A percentile compares a stretch with the other conserved stretches of the same genome.
phyloP scores from a whole-genome alignment of 768 basidiomycete genomes.

The Boletus coccyginus region DNA sequence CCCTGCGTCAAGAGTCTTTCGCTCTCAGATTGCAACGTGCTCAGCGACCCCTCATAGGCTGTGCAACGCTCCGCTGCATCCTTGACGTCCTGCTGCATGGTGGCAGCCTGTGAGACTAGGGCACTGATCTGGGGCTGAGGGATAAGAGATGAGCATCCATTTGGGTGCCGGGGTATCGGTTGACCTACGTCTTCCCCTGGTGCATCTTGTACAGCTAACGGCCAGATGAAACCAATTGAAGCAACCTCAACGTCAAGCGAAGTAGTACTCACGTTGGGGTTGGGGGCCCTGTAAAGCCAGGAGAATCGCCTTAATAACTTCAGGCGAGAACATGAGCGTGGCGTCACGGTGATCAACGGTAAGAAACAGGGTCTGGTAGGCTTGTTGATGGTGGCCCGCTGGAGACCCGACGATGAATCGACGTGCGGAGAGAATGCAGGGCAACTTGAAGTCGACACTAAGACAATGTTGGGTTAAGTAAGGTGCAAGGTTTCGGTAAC shows the following conservation, averaged over 20 bases:
- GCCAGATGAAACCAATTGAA: neutral
- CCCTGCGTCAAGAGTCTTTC: slow-evolving; percentile 1
- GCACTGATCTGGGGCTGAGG: neutral
- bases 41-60: slow-evolving; percentile 2
- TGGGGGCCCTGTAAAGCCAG: neutral
- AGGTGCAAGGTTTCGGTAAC: too few species aligned
- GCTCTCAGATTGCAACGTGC: neutral
- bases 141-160: neutral
- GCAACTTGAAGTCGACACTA: neutral
- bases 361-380: too few species aligned
- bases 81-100: slow-evolving; percentile 7
- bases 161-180: neutral
- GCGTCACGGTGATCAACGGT: neutral
- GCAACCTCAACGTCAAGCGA: neutral
- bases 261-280: neutral
- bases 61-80: neutral
- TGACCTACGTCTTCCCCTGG: neutral
- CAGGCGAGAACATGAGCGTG: neutral
- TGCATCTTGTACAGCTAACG: neutral
- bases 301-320: neutral
- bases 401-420: too few species aligned
- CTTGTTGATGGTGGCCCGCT: neutral
- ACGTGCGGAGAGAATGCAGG: neutral
- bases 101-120: neutral
- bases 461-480: neutral